Conservation (phyloP, 768 basidiomycete genomes). For the Hydnomerulius pinastri region DNA sequence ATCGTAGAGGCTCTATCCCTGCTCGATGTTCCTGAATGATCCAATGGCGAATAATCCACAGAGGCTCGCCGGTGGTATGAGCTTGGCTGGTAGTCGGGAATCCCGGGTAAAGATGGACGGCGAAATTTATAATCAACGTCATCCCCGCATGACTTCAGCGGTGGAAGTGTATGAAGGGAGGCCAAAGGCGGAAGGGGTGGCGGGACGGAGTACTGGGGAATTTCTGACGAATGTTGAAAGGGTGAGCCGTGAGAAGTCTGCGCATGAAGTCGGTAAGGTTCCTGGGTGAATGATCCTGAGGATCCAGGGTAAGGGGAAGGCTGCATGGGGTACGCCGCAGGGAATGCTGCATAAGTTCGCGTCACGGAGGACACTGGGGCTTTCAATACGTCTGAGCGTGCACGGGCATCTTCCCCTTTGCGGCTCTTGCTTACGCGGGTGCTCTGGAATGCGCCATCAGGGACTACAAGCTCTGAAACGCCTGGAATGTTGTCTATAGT, state of each 20-base stretch:
- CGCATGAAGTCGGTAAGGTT: conserved; percentile 22
- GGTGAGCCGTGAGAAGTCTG: conserved; percentile 24
- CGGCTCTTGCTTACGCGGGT: conserved; percentile 57
- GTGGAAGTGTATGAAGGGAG: conserved; percentile 25
- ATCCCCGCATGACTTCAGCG: conserved; percentile 24
- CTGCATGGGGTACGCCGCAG: conserved; percentile 33
- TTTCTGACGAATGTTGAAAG: conserved; percentile 23
- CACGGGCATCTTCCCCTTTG: conserved; percentile 43
- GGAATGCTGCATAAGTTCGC: conserved; percentile 46
- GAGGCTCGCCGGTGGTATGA: conserved; percentile 9
- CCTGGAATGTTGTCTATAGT: conserved; percentile 68
- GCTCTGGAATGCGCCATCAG: conserved; percentile 68
- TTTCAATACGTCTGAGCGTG: conserved; percentile 34
- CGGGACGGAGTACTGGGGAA: conserved; percentile 29
- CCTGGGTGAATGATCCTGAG: conserved; percentile 25
- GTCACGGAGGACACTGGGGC: conserved; percentile 30
- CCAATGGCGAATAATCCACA: conserved; percentile 5
- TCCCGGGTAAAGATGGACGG: conserved; percentile 30
- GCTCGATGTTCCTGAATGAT: neutral
- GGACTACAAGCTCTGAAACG: conserved; percentile 62
- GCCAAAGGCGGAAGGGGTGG: conserved; percentile 25
- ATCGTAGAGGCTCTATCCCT: conserved; percentile 7
- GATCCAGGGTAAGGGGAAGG: conserved; percentile 24
- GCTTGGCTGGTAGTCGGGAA: conserved; percentile 11
- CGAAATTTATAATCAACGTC: conserved; percentile 34